Conservation (phyloP, 2,329 filamentous ascomycete species). For the Eutypella sp. region DNA sequence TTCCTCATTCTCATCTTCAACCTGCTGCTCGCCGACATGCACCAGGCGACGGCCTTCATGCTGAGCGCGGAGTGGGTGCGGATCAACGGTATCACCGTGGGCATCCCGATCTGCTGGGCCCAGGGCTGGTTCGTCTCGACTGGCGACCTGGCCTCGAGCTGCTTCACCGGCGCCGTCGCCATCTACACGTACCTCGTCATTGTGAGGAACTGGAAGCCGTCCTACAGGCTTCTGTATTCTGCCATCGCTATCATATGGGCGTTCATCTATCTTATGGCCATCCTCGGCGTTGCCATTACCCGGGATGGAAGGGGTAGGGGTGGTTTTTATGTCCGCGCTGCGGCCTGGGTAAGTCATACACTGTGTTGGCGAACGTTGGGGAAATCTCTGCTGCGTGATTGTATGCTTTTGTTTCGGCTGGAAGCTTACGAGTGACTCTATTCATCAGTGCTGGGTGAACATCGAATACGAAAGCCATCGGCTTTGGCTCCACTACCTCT, state of each 20-base stretch:
- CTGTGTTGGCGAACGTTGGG: neutral
- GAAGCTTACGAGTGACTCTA: too few species aligned
- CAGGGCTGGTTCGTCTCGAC: constrained; percentile 67
- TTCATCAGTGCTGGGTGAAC: constrained; percentile 55
- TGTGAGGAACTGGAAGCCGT: constrained; percentile 49
- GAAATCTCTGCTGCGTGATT: too few species aligned
- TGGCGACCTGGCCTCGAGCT: constrained; percentile 60
- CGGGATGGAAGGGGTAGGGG: constrained; percentile 34
- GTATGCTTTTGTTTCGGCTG: too few species aligned
- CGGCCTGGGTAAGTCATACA: constrained; percentile 49
- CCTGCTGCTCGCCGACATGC: constrained; percentile 62
- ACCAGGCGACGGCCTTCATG: constrained; percentile 60
- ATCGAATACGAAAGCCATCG: constrained; percentile 45
- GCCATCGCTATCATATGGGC: constrained; percentile 48
- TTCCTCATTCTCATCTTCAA: constrained; percentile 67
- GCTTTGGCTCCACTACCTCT: constrained; percentile 57
- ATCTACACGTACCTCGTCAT: constrained; percentile 62
- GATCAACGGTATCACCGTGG: constrained; percentile 48
- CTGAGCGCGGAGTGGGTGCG: constrained; percentile 57
- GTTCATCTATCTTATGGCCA: constrained; percentile 53
- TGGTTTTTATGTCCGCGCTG: constrained; percentile 58
- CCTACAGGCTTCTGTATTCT: constrained; percentile 44
- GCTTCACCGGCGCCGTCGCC: constrained; percentile 63
- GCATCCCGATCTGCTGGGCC: constrained; percentile 49
- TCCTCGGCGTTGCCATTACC: constrained; percentile 44